Conservation (phyloP, 73 alveolate species). For the Tetrahymena elliotti region DNA sequence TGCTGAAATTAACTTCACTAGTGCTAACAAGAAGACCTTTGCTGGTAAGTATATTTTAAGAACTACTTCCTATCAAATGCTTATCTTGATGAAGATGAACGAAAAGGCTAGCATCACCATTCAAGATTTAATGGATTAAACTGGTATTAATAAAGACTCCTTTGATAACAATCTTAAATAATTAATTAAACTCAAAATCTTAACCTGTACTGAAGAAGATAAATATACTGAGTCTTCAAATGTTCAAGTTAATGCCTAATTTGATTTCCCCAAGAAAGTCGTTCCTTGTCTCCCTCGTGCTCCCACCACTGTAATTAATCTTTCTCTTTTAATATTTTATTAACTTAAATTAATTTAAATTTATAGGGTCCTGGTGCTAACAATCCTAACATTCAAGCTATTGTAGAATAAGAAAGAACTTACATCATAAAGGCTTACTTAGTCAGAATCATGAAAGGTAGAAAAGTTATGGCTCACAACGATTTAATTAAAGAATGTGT, state of each 20-base stretch:
- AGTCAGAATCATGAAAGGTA: background rate
- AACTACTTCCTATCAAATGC: background rate
- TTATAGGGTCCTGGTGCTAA: background rate
- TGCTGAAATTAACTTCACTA: background rate
- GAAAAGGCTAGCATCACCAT: background rate
- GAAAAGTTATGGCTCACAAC: background rate
- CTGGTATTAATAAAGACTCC: background rate
- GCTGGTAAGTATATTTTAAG: background rate
- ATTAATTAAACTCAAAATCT: background rate
- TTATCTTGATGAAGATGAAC: background rate
- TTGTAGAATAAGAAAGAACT: background rate
- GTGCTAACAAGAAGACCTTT: background rate
- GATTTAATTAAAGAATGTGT: background rate
- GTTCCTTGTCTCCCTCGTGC: conserved; percentile 3
- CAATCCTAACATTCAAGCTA: background rate
- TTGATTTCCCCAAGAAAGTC: background rate
- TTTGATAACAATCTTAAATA: background rate
- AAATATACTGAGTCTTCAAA: background rate
- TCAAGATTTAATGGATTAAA: background rate
- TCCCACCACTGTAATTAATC: background rate
- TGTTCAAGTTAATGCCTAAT: background rate
- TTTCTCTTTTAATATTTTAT: background rate
- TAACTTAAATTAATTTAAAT: background rate
- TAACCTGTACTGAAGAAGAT: background rate
- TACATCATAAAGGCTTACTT: background rate